These are phyloP conservation scores for Hyphopichia burtonii DNA, from an alignment of 1,139 yeast species.

Conservation along the genomic window DNA sequence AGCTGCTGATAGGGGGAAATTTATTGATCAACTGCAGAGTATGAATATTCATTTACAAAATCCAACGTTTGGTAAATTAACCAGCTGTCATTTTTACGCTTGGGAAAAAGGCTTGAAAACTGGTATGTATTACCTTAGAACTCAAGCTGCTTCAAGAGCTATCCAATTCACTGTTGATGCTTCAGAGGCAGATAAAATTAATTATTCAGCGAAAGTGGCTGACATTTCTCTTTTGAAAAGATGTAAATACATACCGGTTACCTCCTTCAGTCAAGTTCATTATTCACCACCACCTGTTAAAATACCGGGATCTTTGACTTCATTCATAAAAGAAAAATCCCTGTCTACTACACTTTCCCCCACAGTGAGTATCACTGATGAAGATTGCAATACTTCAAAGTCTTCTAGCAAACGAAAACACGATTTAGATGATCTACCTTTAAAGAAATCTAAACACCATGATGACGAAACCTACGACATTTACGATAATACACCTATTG, in stretches of 20 bases:
- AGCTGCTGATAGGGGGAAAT: conserved; percentile 95
- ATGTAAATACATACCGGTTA: background rate
- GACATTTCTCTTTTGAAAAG: background rate
- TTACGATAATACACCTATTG: conserved; percentile 33
- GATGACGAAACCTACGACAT: conserved; percentile 18
- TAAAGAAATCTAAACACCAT: background rate
- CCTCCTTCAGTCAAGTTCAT: background rate
- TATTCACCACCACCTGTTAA: background rate
- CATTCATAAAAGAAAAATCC: background rate
- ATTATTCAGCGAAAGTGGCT: background rate
- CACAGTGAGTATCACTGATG: background rate
- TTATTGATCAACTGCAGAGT: conserved; percentile 92
- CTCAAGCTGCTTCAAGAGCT: conserved; percentile 93
- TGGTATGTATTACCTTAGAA: conserved; percentile 95
- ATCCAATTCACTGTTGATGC: conserved; percentile 84
- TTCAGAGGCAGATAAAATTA: conserved; percentile 21
- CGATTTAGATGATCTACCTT: background rate
- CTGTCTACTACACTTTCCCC: background rate
- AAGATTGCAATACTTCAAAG: background rate
- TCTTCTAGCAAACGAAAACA: background rate
- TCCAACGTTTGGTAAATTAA: conserved; percentile 90
- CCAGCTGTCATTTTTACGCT: conserved; percentile 97
- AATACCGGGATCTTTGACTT: background rate
- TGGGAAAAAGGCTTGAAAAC: conserved; percentile 97
- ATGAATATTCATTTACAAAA: conserved; percentile 81